Percentiles rank a stretch among this genome's conserved stretches.
These are phyloP conservation scores for Russula virescens DNA, from an alignment of 768 basidiomycete genomes.

Conservation along the genomic window DNA sequence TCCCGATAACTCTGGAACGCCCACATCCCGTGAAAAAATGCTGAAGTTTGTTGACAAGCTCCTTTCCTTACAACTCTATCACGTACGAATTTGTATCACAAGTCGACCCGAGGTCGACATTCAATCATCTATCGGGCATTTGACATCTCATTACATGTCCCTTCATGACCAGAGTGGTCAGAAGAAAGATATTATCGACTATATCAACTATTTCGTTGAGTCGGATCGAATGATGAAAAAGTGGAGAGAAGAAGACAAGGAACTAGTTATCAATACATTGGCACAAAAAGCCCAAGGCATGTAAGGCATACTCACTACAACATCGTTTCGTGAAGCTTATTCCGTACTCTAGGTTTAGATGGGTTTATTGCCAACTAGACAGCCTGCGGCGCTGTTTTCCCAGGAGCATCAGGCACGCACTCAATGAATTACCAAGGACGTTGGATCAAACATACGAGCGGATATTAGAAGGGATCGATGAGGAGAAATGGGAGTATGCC, in stretches of 20 bases:
- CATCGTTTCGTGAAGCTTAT: not conserved
- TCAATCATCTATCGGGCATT: not conserved
- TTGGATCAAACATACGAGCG: not conserved
- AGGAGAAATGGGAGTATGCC: conserved; percentile 1
- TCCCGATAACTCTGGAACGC: not conserved
- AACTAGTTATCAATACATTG: not conserved
- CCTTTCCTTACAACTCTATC: no score
- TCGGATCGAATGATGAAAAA: not conserved
- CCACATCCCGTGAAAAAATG: no score
- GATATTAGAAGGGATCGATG: conserved; percentile 1
- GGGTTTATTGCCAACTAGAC: not conserved
- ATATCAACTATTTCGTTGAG: not conserved
- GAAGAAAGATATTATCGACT: not conserved
- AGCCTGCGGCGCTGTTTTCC: not conserved
- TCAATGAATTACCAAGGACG: not conserved
- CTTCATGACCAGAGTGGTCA: not conserved
- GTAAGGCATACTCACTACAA: not conserved
- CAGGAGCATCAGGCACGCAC: not conserved
- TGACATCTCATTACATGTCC: not conserved
- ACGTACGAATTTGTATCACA: not conserved
- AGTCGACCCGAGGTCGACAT: conserved; percentile 3
- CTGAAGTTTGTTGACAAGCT: no score
- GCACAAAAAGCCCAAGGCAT: not conserved
- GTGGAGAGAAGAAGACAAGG: not conserved
- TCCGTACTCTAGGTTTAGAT: not conserved